A percentile compares a stretch with the other conserved stretches of the same genome.
These are phyloP conservation scores for Hortiboletus campestris DNA, from an alignment of 768 basidiomycete genomes.

Conservation along the genomic window DNA sequence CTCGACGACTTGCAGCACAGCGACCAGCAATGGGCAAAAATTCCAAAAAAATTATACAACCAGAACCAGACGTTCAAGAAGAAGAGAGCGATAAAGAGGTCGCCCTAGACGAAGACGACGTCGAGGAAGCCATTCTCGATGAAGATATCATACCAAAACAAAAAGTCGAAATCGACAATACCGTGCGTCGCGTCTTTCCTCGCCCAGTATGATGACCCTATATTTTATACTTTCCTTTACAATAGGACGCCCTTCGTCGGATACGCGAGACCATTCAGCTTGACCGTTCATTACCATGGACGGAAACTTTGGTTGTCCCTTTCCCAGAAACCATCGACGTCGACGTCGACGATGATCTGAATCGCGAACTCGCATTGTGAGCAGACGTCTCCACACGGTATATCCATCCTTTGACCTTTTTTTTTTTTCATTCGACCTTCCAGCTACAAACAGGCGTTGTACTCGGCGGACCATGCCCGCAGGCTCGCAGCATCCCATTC, in stretches of 20 bases:
- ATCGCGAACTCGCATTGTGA: conserved; percentile 94
- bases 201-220: not conserved
- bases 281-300: conserved; percentile 76
- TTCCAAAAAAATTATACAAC: not conserved
- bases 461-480: conserved; percentile 74
- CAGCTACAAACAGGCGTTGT: conserved; percentile 95
- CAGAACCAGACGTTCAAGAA: conserved; percentile 15
- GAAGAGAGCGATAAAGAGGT: conserved; percentile 42
- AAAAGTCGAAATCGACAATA: conserved; percentile 72
- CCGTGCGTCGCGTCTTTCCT: conserved; percentile 46
- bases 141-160: conserved; percentile 79
- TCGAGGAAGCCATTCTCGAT: conserved; percentile 60
- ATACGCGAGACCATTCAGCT: conserved; percentile 77
- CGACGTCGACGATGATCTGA: conserved; percentile 84
- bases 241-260: conserved; percentile 72
- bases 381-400: conserved; percentile 20
- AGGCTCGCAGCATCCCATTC: conserved; percentile 74
- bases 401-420: not conserved
- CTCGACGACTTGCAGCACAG: not conserved
- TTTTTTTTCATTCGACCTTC: not conserved
- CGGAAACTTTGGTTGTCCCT: conserved; percentile 71
- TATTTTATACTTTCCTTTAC: not conserved
- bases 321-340: conserved; percentile 74
- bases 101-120: conserved; percentile 75
- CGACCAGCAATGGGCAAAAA: conserved; percentile 16